Percentiles rank a stretch among this genome's conserved stretches.
Evolutionary conservation across 345 rosid genomes (phyloP).

Genomic region (Ailanthus altissimus): DNA sequence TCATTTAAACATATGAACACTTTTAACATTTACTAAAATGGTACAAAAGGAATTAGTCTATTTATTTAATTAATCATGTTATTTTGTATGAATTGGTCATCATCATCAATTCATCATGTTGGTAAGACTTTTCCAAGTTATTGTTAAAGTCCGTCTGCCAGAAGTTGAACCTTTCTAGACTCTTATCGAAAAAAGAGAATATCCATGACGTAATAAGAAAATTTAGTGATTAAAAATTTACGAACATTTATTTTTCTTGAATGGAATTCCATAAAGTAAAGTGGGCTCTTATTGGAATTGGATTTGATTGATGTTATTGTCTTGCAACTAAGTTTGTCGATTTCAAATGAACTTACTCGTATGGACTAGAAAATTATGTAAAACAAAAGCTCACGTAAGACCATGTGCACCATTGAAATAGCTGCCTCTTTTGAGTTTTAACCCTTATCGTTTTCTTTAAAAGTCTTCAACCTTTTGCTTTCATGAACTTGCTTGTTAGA

Average conservation of each 20-base stretch:
- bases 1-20: neutral
- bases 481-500: neutral
- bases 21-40: neutral
- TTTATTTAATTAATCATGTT: neutral
- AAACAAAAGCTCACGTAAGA: neutral
- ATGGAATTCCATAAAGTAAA: neutral
- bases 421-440: neutral
- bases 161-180: neutral
- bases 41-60: neutral
- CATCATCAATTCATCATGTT: neutral
- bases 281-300: neutral
- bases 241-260: neutral
- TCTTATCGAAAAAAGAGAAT: neutral
- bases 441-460: constrained; percentile 23
- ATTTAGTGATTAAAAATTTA: neutral
- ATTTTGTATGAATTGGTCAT: too few species aligned
- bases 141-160: neutral
- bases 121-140: neutral
- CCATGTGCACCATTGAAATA: constrained; percentile 4
- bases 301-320: constrained; percentile 22
- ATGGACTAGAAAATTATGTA: neutral
- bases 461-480: constrained; percentile 23
- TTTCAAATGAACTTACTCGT: constrained; percentile 13
- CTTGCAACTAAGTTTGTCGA: constrained; percentile 21
- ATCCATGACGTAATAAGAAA: neutral